Base-by-base conservation (phyloP, 257 asterid genomes). In the Scutellaria baicalensis region DNA sequence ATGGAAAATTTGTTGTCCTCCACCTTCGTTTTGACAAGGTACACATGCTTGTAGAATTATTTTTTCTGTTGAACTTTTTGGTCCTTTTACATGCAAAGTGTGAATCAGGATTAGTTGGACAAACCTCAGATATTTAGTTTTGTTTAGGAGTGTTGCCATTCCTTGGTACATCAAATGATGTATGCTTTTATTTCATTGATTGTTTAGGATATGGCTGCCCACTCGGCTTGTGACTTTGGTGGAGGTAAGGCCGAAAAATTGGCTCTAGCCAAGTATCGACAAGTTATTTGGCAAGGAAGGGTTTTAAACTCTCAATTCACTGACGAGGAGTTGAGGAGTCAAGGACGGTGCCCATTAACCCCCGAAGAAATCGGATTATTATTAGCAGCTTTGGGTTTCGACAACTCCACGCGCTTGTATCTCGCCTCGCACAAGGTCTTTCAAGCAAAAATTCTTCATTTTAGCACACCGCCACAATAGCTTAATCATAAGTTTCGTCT, bases 1-100 rank as follows among this genome's bases (percentile, higher is more conserved):
- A 64, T 16, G 96, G 95, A 52, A 88, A 85, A 76, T 93, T 84
- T 49, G 96, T 87, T 23, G 96, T 82, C 45, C 86, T 93, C 51
- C 98, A 93, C 80, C 97, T 93, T 52, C 96, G 98, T 21, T 93
- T 93, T 68, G 98, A 93, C 80, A 93, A 93, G 96, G 97, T 90
- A 79, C 9, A 10, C 45, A 3, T 23, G 21, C 14, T 27, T 45
- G n/a, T 59, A 56, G 64, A 44, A 45, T 18, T 39, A n/a, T 51
- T 20, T 23, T 45, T 47, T 50, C 36, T 21, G 59, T 60, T 35
- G 5, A n/a, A 48, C 13, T 0, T 48, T 5, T 6, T n/a, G 5
- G 55, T 16, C 13, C 6, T 47, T 44, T 11, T 14, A 4, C 33
- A 27, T 27, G 33, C 33, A 27, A 27, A 1, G 33, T 27, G 33